Evolutionary conservation across 2,329 filamentous ascomycete species (phyloP).

Genomic region (Cladosporium velox): DNA sequence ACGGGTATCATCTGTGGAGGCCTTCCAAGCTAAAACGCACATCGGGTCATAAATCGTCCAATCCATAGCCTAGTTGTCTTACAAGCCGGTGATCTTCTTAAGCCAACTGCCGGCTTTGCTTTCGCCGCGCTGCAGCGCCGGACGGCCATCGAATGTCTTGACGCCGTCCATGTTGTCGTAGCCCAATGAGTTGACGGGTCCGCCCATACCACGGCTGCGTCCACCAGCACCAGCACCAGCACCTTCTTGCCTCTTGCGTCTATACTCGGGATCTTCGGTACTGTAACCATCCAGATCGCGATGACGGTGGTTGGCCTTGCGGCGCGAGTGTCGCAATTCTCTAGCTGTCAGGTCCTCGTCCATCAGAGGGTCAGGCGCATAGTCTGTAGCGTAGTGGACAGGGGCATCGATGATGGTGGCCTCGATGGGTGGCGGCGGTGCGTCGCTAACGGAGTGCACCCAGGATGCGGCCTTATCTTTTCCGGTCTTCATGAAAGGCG

Average conservation of each 20-base stretch:
- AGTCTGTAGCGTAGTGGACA: constrained; percentile 33
- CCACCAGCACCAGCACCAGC: constrained; percentile 40
- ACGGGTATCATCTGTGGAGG: constrained; percentile 24
- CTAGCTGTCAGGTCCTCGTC: constrained; percentile 36
- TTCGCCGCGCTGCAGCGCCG: constrained; percentile 35
- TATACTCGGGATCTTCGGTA: constrained; percentile 29
- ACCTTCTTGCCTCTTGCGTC: constrained; percentile 28
- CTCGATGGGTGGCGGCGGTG: constrained; percentile 48
- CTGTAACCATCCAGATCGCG: constrained; percentile 26
- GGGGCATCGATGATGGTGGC: constrained; percentile 51
- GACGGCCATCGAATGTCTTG: constrained; percentile 46
- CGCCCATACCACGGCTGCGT: constrained; percentile 35
- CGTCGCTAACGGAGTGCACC: constrained; percentile 50
- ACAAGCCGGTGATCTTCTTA: constrained; percentile 46
- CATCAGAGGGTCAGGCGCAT: constrained; percentile 28
- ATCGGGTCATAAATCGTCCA: constrained; percentile 17
- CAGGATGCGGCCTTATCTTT: constrained; percentile 54
- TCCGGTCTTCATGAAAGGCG: constrained; percentile 32
- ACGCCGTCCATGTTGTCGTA: constrained; percentile 38
- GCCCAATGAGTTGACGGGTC: constrained; percentile 34
- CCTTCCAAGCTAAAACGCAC: background rate
- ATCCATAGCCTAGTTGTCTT: background rate
- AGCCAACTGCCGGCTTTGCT: constrained; percentile 50
- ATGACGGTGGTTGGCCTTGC: constrained; percentile 24
- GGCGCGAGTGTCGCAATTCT: constrained; percentile 33